Evolutionary conservation across 768 basidiomycete species (phyloP).

Genomic region (Terana coerulea): DNA sequence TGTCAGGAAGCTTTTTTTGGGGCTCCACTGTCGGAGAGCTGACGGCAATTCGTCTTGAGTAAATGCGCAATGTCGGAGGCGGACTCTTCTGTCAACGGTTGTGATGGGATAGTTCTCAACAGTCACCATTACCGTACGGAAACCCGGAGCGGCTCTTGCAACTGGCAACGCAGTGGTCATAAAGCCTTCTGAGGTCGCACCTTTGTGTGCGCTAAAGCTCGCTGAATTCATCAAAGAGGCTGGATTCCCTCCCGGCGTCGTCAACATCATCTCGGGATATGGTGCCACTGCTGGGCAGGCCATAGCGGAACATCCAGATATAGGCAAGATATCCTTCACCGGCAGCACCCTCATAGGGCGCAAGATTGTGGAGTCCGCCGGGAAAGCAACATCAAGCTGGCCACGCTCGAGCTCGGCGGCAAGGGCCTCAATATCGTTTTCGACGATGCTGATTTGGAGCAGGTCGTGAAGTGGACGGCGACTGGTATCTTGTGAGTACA

Average conservation of each 20-base stretch:
- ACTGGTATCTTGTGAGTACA: conserved; percentile 66
- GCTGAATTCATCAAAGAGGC: conserved; percentile 58
- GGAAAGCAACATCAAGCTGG: conserved; percentile 79
- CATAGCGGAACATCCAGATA: conserved; percentile 57
- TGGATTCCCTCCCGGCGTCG: conserved; percentile 72
- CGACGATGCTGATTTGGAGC: conserved; percentile 66
- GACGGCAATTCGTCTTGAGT: no score
- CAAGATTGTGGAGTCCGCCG: conserved; percentile 73
- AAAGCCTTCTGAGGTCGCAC: conserved; percentile 81
- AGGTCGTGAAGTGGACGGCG: conserved; percentile 68
- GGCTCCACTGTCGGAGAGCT: no score
- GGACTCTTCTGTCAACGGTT: no score
- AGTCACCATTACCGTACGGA: conserved; percentile 68
- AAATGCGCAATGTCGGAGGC: no score
- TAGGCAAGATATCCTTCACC: conserved; percentile 77
- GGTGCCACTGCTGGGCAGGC: conserved; percentile 68
- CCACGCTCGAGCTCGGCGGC: conserved; percentile 79
- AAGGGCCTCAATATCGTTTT: conserved; percentile 72
- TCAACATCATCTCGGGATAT: conserved; percentile 74
- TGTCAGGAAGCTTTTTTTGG: no score
- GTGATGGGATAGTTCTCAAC: no score
- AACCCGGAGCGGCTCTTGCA: conserved; percentile 73
- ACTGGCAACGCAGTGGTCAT: conserved; percentile 75
- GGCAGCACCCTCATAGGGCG: conserved; percentile 79
- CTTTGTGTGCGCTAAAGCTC: conserved; percentile 55